A percentile compares a stretch with the other conserved stretches of the same genome.
Conservation (phyloP, 108 stramenopile species). For the Nitzschia sp. region DNA sequence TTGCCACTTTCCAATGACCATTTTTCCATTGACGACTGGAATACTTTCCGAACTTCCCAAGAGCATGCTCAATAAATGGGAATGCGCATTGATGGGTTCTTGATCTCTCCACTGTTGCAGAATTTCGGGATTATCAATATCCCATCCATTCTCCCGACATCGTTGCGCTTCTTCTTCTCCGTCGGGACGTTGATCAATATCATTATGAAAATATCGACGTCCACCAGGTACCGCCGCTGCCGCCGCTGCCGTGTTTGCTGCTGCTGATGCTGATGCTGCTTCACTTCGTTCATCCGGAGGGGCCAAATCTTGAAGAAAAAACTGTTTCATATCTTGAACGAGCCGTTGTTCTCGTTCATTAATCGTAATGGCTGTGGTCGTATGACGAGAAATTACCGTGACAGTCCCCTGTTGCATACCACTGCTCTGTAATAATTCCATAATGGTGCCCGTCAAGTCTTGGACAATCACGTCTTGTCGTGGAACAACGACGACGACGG, state of each 20-base stretch:
- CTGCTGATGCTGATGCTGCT: constrained; percentile 10
- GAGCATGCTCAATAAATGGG: constrained; percentile 81
- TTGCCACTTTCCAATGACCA: constrained; percentile 89
- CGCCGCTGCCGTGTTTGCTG: constrained; percentile 7
- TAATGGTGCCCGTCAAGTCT: constrained; percentile 78
- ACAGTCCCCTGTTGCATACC: constrained; percentile 68
- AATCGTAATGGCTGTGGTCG: constrained; percentile 86
- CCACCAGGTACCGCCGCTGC: too few relatives aligned
- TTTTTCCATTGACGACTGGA: constrained; percentile 77
- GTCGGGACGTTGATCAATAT: constrained; percentile 82
- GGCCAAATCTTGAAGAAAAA: constrained; percentile 54
- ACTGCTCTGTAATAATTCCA: constrained; percentile 43
- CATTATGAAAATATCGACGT: constrained; percentile 78
- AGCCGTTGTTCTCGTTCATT: constrained; percentile 81
- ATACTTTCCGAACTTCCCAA: constrained; percentile 77
- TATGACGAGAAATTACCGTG: constrained; percentile 78
- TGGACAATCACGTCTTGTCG: constrained; percentile 73
- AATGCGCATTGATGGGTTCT: constrained; percentile 91
- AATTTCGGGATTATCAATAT: constrained; percentile 65
- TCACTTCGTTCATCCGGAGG: constrained; percentile 80
- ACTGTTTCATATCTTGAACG: constrained; percentile 70
- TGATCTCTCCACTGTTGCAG: constrained; percentile 81
- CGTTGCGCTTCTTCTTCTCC: constrained; percentile 76
- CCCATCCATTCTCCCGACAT: constrained; percentile 86
- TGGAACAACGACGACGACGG: constrained; percentile 56